Base-by-base conservation (phyloP, 108 stramenopile species). In the Nitzschia putrida region DNA sequence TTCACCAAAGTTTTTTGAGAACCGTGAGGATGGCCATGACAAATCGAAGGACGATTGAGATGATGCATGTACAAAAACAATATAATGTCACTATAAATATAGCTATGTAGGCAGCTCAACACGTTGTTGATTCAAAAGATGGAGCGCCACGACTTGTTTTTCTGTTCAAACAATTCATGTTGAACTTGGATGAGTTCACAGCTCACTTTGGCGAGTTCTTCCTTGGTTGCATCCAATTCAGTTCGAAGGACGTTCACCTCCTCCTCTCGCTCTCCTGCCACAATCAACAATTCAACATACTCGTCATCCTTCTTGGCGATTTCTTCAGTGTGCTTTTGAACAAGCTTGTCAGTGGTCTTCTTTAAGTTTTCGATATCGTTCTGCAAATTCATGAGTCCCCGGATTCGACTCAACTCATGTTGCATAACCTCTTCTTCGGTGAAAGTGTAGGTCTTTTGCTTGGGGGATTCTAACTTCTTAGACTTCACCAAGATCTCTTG, bases 391-490 rank as follows among this genome's bases (percentile, higher is more conserved):
- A 10, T 51, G 8, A 71, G 59, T n/a, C 11, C 59, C 3, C 59
- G 45, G 12, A 71, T 71, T 18, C 61, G 70, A 34, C 61, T 71
- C 39, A 71, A 45, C 23, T 71, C 70, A 45, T 71, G 53, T 21
- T 51, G 29, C 59, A 61, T 60, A 0, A 71, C 14, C 3, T 71
- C 70, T 38, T 52, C 29, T 61, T 71, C 70, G n/a, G 70, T 61
- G 41, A 71, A 71, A 11, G 44, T 11, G 44, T 44, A 44, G n/a
- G n/a, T n/a, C n/a, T n/a, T n/a, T n/a, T n/a, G n/a, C n/a, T n/a
- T n/a, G n/a, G n/a, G n/a, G n/a, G n/a, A n/a, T n/a, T n/a, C n/a
- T n/a, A n/a, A n/a, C 13, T 44, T 13, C 13, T 13, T 9, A 13
- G 11, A 11, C 13, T 44, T 13, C 11, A 9, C 11, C 9, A 9